phyloP scores from a whole-genome alignment of 2,329 filamentous ascomycete species.

The Neophaeococcomyces mojaviensis region DNA sequence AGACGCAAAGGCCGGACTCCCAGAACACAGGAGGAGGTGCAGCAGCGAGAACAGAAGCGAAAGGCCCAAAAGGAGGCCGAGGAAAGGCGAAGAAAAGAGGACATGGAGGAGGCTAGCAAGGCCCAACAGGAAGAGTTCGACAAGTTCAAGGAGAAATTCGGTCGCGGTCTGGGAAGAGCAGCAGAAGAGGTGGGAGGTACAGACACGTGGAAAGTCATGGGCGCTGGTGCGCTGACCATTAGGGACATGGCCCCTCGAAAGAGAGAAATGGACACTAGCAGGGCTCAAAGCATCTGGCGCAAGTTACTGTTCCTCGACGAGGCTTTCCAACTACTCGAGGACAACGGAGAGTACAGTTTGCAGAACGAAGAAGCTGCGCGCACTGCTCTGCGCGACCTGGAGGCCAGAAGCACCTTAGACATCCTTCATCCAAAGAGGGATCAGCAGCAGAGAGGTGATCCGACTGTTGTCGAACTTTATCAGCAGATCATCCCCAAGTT shows the following conservation, averaged over 20 bases:
- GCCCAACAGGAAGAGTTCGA: constrained; percentile 11
- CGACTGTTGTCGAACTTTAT: constrained; percentile 16
- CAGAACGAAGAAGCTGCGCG: background rate
- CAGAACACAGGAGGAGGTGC: constrained; percentile 20
- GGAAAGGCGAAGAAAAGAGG: constrained; percentile 1
- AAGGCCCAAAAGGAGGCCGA: constrained; percentile 13
- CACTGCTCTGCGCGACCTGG: constrained; percentile 3
- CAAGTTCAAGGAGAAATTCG: constrained; percentile 7
- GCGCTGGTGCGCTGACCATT: constrained; percentile 11
- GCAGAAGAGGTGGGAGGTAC: constrained; percentile 18
- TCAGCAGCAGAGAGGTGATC: constrained; percentile 3
- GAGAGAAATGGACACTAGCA: constrained; percentile 7
- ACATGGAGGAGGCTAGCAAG: constrained; percentile 8
- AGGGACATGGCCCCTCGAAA: constrained; percentile 9
- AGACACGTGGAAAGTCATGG: constrained; percentile 21
- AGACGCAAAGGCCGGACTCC: constrained; percentile 16
- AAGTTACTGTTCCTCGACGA: background rate
- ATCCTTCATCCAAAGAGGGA: background rate
- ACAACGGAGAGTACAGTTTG: background rate
- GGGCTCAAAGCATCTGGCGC: constrained; percentile 11
- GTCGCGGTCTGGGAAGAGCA: constrained; percentile 20
- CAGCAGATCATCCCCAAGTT: constrained; percentile 16
- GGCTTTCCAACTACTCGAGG: background rate
- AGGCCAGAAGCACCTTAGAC: background rate
- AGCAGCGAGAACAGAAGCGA: background rate